Base-by-base conservation (phyloP, 208 protist genomes). In the Naegleria gruberi region DNA sequence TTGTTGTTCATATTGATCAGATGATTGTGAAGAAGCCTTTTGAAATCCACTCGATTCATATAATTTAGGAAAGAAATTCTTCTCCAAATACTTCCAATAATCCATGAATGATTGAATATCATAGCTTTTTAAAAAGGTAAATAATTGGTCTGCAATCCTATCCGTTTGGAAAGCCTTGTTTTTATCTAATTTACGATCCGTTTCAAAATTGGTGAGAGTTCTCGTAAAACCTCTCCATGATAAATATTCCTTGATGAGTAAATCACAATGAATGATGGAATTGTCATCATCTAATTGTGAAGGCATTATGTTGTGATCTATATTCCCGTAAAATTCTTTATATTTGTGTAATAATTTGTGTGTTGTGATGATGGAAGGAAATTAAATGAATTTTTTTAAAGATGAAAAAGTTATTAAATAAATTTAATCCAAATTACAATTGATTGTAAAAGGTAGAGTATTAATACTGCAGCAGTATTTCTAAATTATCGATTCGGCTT, bases 51-150 rank as follows among this genome's bases (percentile, higher is more conserved):
- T 46, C 41, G 19, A 46, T 5, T 45, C 44, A 19, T 73, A 42
- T 41, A 89, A 73, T 42, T 82, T 45, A 2, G 44, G 12, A 46
- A 89, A 89, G 44, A 73, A 89, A 30, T 82, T 40, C 43, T 42
- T 82, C n/a, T 89, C 87, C 44, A 89, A 83, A 65, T 89, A 89
- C n/a, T 30, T 10, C 87, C 87, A 89, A 83, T 83, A 82, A 0
- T 89, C 87, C 40, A 89, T 89, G 30, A 23, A 82, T 37, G 15
- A 19, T 15, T 30, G 15, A 82, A 82, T 81, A 45, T 89, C 87
- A 37, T 83, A 65, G 15, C 73, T 47, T 34, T 44, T 10, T 30
- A 89, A 44, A 65, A n/a, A 89, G 7, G 7, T 19, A 46, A 83
- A 82, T 34, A 89, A 73, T 73, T 89, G 87, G 17, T 89, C 87